Conservation (phyloP, 495 filamentous ascomycete genomes). For the Neohortaea acidophila region DNA sequence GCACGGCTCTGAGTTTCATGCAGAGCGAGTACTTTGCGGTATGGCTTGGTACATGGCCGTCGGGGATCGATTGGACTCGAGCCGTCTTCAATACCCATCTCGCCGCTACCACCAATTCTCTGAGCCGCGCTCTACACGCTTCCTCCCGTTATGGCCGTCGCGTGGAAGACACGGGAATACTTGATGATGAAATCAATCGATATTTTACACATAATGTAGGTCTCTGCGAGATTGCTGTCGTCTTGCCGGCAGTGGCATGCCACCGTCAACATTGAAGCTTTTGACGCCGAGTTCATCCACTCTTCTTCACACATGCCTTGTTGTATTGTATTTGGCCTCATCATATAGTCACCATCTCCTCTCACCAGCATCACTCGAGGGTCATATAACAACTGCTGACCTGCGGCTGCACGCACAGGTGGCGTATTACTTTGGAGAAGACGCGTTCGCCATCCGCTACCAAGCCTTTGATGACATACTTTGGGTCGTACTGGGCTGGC, state of each 20-base stretch:
- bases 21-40: constrained; percentile 62
- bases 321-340: too few relatives aligned
- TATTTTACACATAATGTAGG: constrained; percentile 54
- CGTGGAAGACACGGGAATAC: constrained; percentile 29
- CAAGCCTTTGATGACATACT: constrained; percentile 94
- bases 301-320: too few relatives aligned
- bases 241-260: too few relatives aligned
- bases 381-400: too few relatives aligned
- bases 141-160: constrained; percentile 13
- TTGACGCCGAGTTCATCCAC: too few relatives aligned
- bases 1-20: constrained; percentile 36
- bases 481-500: constrained; percentile 90
- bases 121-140: constrained; percentile 33
- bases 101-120: constrained; percentile 47
- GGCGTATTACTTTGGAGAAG: constrained; percentile 75
- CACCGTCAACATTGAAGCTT: too few relatives aligned
- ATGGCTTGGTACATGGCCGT: constrained; percentile 71
- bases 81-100: constrained; percentile 76
- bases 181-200: constrained; percentile 63
- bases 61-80: constrained; percentile 84
- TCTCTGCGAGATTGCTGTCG: too few relatives aligned
- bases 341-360: too few relatives aligned
- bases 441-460: constrained; percentile 55
- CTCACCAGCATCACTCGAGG: too few relatives aligned
- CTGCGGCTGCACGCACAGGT: constrained; percentile 18